phyloP scores from a whole-genome alignment of 2,329 filamentous ascomycete species.

The Calcarisporium arbuscula region DNA sequence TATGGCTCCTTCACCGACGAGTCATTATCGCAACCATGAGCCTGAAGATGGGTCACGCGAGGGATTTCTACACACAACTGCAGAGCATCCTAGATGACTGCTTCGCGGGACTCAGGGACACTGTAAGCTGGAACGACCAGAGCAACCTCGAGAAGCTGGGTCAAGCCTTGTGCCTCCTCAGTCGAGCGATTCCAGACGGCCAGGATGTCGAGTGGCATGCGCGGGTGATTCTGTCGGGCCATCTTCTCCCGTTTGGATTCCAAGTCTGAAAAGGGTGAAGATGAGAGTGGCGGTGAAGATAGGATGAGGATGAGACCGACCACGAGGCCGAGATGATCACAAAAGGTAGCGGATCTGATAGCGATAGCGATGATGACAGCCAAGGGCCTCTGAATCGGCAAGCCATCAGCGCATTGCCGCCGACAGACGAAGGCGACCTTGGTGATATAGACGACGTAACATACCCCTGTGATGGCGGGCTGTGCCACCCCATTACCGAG shows the following conservation, averaged over 20 bases:
- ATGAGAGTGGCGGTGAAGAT: constrained; percentile 1
- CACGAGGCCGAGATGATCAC: constrained; percentile 3
- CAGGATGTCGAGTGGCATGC: constrained; percentile 7
- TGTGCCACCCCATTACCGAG: constrained; percentile 9
- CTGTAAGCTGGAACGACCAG: constrained; percentile 18
- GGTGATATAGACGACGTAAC: neutral
- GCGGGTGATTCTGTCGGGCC: constrained; percentile 17
- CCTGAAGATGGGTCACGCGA: constrained; percentile 15
- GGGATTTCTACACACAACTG: constrained; percentile 15
- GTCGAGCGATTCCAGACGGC: constrained; percentile 1
- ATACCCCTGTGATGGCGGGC: constrained; percentile 11
- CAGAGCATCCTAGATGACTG: constrained; percentile 14
- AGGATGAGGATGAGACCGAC: constrained; percentile 4
- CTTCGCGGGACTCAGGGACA: constrained; percentile 14
- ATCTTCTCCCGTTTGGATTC: constrained; percentile 16
- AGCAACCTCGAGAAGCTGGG: constrained; percentile 12
- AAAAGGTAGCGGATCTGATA: constrained; percentile 1
- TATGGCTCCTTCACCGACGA: constrained; percentile 7
- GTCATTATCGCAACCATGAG: constrained; percentile 17
- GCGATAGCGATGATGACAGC: neutral
- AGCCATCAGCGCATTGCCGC: neutral
- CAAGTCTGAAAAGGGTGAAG: constrained; percentile 1
- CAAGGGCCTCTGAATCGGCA: neutral
- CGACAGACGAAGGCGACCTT: constrained; percentile 10
- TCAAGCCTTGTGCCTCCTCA: constrained; percentile 12